phyloP scores from a whole-genome alignment of 192 early-diverging fungal genomes.

The Pilobolus umbonatus region DNA sequence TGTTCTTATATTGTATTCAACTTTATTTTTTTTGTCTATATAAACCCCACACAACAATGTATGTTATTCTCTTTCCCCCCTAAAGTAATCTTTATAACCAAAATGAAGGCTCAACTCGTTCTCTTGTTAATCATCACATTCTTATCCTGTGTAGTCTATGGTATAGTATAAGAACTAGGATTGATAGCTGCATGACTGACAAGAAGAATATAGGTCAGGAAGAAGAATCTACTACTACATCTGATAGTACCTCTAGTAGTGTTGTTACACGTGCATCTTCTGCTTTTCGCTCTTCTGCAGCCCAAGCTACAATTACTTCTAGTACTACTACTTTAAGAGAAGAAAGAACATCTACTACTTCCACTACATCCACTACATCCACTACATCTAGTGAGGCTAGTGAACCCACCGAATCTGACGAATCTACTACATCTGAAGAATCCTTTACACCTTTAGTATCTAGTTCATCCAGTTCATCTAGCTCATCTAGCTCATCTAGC shows the following conservation, averaged over 20 bases:
- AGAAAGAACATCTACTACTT: too few species aligned
- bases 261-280: not conserved
- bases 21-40: not conserved
- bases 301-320: not conserved
- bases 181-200: not conserved
- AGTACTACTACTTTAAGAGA: not conserved
- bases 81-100: too few species aligned
- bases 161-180: not conserved
- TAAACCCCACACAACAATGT: not conserved
- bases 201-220: not conserved
- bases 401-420: too few species aligned
- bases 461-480: not conserved
- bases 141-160: not conserved
- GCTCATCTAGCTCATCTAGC: not conserved
- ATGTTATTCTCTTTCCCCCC: too few species aligned
- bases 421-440: too few species aligned
- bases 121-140: not conserved
- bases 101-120: slow-evolving; percentile 9
- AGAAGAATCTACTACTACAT: not conserved
- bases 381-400: slow-evolving; percentile 4
- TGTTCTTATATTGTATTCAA: too few species aligned
- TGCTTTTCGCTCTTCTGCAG: not conserved
- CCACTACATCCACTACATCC: not conserved
- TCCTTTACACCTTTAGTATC: not conserved
- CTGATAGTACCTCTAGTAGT: not conserved